These are phyloP conservation scores for Colletotrichum acutatum DNA, from an alignment of 2,329 filamentous ascomycete species.

Conservation along the genomic window DNA sequence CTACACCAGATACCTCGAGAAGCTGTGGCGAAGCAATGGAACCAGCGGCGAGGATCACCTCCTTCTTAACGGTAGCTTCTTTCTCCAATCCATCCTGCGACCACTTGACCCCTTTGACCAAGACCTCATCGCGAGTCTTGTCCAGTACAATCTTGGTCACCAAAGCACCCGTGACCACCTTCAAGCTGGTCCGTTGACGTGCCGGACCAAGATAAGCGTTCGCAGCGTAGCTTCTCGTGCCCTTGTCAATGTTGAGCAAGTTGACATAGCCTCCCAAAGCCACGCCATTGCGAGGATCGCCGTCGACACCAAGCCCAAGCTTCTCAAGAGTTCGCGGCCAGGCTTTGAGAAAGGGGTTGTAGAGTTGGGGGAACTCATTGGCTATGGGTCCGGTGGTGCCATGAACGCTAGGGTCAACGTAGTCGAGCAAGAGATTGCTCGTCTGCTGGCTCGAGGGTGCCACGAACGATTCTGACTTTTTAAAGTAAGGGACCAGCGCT, in stretches of 20 bases:
- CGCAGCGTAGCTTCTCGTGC: slow-evolving; percentile 40
- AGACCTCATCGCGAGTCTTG: not conserved
- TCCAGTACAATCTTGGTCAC: slow-evolving; percentile 38
- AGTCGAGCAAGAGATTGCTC: slow-evolving; percentile 5
- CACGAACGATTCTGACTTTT: slow-evolving; percentile 5
- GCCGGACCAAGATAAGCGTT: slow-evolving; percentile 38
- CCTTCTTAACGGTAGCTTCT: slow-evolving; percentile 44
- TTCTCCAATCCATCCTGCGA: not conserved
- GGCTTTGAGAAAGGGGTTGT: slow-evolving; percentile 16
- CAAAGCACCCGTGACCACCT: slow-evolving; percentile 38
- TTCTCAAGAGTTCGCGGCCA: slow-evolving; percentile 24
- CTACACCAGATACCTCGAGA: slow-evolving; percentile 71
- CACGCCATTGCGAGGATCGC: slow-evolving; percentile 38
- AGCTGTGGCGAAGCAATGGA: slow-evolving; percentile 67
- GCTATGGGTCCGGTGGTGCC: slow-evolving; percentile 10
- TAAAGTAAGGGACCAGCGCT: slow-evolving; percentile 39
- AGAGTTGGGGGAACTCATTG: slow-evolving; percentile 13
- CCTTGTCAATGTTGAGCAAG: slow-evolving; percentile 38
- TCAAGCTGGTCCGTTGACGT: slow-evolving; percentile 38
- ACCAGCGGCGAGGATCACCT: slow-evolving; percentile 70
- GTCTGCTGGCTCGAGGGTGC: slow-evolving; percentile 6
- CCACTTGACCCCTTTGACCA: slow-evolving; percentile 38
- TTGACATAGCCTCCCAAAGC: slow-evolving; percentile 32
- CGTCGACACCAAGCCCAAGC: slow-evolving; percentile 33
- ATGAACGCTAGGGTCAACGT: slow-evolving; percentile 12